Evolutionary conservation across 2,329 filamentous ascomycete species (phyloP).

Genomic region (Aureobasidium namibiae): DNA sequence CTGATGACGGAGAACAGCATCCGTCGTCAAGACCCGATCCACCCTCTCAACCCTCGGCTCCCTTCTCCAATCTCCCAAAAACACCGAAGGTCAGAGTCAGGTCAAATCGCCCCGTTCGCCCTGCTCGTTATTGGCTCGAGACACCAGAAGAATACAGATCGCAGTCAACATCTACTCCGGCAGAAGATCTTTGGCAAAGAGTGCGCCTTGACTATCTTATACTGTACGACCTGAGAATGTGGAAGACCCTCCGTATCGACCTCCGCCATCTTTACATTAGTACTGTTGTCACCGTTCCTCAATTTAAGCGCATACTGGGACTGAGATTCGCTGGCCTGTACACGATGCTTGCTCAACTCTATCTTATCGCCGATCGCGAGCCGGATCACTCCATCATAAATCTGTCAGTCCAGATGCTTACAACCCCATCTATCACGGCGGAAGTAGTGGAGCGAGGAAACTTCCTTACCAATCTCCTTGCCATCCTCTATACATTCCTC

Average conservation of each 20-base stretch:
- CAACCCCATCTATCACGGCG: constrained; percentile 89
- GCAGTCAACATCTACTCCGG: constrained; percentile 46
- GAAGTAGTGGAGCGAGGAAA: constrained; percentile 94
- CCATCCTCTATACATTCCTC: constrained; percentile 94
- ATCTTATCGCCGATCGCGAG: constrained; percentile 90
- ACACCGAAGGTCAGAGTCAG: constrained; percentile 55
- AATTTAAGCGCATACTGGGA: constrained; percentile 91
- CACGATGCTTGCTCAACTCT: constrained; percentile 85
- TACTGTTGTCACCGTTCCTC: constrained; percentile 87
- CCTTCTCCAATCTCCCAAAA: constrained; percentile 66
- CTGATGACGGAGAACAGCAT: constrained; percentile 54
- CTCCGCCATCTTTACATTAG: constrained; percentile 91
- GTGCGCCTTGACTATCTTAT: constrained; percentile 91
- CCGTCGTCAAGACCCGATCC: constrained; percentile 35
- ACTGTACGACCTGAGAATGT: constrained; percentile 87
- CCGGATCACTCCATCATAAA: constrained; percentile 99
- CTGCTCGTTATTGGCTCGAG: constrained; percentile 78
- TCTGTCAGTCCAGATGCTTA: constrained; percentile 90
- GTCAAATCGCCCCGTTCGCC: constrained; percentile 47
- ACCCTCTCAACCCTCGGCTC: constrained; percentile 52
- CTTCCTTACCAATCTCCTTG: constrained; percentile 89
- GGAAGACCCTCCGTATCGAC: constrained; percentile 90
- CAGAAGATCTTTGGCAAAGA: constrained; percentile 81
- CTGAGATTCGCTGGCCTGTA: constrained; percentile 93
- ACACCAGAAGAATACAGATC: constrained; percentile 58